Evolutionary conservation across 805 yeast species (phyloP).

Genomic region (Wickerhamomyces sydowiorum): DNA sequence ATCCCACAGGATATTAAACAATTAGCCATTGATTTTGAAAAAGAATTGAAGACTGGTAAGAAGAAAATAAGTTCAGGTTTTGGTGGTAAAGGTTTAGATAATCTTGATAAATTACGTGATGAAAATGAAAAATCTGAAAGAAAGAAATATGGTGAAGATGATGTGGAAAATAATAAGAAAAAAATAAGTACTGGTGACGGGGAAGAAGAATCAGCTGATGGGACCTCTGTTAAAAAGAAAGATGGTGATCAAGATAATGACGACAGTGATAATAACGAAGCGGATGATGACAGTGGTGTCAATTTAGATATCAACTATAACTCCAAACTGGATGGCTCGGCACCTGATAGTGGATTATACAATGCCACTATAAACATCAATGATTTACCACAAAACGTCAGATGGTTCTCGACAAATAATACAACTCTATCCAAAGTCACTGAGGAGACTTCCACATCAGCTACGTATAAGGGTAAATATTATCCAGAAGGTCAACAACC

Average conservation of each 20-base stretch:
- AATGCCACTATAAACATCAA: constrained; percentile 73
- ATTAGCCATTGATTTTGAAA: constrained; percentile 51
- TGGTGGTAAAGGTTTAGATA: constrained; percentile 89
- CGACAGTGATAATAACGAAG: constrained; percentile 23
- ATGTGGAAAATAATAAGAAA: constrained; percentile 11
- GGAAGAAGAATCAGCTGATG: no score
- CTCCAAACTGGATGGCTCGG: constrained; percentile 45
- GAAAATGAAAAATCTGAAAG: constrained; percentile 44
- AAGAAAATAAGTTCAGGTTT: constrained; percentile 69
- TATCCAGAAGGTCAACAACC: constrained; percentile 58
- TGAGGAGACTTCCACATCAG: constrained; percentile 67
- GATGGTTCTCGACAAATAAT: constrained; percentile 73
- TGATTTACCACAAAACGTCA: constrained; percentile 74
- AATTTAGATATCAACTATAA: constrained; percentile 42
- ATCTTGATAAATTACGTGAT: constrained; percentile 58
- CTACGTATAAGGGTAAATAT: constrained; percentile 77
- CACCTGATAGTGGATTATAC: constrained; percentile 50
- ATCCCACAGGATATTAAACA: constrained; percentile 45
- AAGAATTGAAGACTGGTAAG: constrained; percentile 61
- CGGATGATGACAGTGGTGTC: constrained; percentile 15
- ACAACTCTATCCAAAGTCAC: constrained; percentile 57
- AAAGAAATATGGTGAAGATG: constrained; percentile 40
- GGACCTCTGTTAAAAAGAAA: constrained; percentile 2
- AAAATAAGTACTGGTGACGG: no score
- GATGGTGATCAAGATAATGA: constrained; percentile 16